Evolutionary conservation across 768 basidiomycete genomes (phyloP), one percentile per base, ranked within the genome.

Genomic region (Agrocybe praecox): DNA sequence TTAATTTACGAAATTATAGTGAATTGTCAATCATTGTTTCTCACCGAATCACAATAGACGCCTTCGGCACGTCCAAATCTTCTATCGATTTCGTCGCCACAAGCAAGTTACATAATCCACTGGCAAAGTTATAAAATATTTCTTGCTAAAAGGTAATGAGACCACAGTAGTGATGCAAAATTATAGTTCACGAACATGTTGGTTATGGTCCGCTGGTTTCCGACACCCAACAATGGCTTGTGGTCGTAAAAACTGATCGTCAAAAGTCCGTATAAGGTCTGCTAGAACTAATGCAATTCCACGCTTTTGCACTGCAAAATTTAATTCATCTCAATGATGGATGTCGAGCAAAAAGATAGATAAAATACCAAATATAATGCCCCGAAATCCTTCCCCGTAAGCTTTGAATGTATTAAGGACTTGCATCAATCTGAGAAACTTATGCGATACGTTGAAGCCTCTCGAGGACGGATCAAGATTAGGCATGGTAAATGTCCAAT

Each of bases 361-460:
- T n/a, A n/a, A n/a, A n/a, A 54, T 62, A 90, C 91, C 89, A 59
- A 85, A 78, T 36, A 88, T 66, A 21, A 92, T 76, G 15, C 84
- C 88, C 45, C 88, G 82, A 64, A 93, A 92, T 4, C 67, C 62
- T 49, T 84, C 79, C 6, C 82, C 83, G 46, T 81, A 76, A 14
- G 76, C 71, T 55, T 77, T 74, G 64, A 80, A 87, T 1, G 80
- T 76, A 54, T 79, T 79, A 42, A 93, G 73, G 44, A 85, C 71
- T 46, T 90, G 80, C 2, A 87, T 72, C 22, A 93, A 67, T 60
- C 76, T 81, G 42, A 79, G 62, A 57, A 92, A 84, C 57, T 93
- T 92, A 1, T 82, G 83, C 0, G 86, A 83, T 17, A 89, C 81
- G 62, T 92, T 92, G 65, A 83, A 86, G 6, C 83, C 77, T 52